Evolutionary conservation across 495 filamentous ascomycete genomes (phyloP), one percentile per base, ranked within the genome.

Genomic region (Cercophora samala): DNA sequence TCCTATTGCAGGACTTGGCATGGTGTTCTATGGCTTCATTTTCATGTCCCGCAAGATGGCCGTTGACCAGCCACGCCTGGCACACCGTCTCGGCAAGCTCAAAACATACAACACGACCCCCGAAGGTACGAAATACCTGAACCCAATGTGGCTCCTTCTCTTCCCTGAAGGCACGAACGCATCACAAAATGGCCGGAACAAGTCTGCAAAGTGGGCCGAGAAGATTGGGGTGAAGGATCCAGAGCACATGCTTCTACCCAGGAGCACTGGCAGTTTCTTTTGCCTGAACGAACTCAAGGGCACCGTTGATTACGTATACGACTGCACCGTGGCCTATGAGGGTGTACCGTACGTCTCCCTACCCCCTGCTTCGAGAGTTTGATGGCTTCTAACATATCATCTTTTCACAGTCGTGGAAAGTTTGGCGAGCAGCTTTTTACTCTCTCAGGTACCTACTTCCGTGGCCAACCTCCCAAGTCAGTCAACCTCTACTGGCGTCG

Each of bases 401-500:
- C 19, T 19, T 19, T 8, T 21, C 18, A 42, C 64, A 91, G 89
- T 3, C 84, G 85, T 18, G 90, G 88, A 25, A 74, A 87, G 72
- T 95, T 85, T 69, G 92, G 90, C 64, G 89, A 93, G 70, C 85
- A 91, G 62, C 83, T 88, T 68, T 95, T 91, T 77, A 92, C 88
- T 6, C 80, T 95, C 15, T 81, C 84, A 5, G 84, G 86, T 56
- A 90, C 87, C 15, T 94, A 91, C 71, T 87, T 93, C 68, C 82
- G 90, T 75, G 91, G 91, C 24, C 85, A 88, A 42, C 88, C 90
- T 3, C 91, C 91, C 2, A 92, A 91, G 72, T 93, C 89, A 0
- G 90, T 94, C 63, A 93, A 93, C 73, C 91, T 95, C 80, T 86
- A 93, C 75, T 95, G 90, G 90, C 84, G 91, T 17, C 85, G 90